Conservation (phyloP, 1,139 yeast species). For the Magnusiomyces suaveolens region DNA sequence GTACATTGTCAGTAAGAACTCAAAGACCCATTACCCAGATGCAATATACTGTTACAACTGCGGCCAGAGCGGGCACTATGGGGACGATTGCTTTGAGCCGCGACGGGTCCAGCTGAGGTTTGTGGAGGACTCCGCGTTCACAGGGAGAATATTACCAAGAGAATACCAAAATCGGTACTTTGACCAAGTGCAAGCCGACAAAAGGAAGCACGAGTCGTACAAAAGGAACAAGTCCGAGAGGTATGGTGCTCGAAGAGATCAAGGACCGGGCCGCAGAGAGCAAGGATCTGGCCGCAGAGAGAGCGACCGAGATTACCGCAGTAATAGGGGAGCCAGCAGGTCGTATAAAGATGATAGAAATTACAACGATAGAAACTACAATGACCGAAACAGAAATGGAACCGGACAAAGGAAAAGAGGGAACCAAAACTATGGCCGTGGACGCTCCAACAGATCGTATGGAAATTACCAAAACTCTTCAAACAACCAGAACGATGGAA, state of each 20-base stretch:
- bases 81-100: constrained; percentile 66
- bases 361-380: constrained; percentile 13
- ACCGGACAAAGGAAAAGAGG: background rate
- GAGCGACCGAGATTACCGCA: constrained; percentile 6
- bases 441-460: background rate
- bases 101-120: constrained; percentile 21
- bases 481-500: background rate
- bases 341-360: constrained; percentile 13
- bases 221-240: background rate
- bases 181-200: background rate
- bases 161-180: background rate
- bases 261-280: background rate
- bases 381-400: background rate
- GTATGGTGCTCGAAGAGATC: background rate
- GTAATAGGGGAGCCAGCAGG: constrained; percentile 10
- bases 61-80: constrained; percentile 66
- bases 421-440: background rate
- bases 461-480: background rate
- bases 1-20: constrained; percentile 39
- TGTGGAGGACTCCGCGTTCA: constrained; percentile 24
- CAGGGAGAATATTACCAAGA: constrained; percentile 15
- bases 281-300: background rate
- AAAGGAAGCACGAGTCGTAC: background rate
- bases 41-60: constrained; percentile 72
- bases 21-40: constrained; percentile 29